Evolutionary conservation across 345 rosid genomes (phyloP), one percentile per base, ranked within the genome.

Genomic region (Populus euphratica): DNA sequence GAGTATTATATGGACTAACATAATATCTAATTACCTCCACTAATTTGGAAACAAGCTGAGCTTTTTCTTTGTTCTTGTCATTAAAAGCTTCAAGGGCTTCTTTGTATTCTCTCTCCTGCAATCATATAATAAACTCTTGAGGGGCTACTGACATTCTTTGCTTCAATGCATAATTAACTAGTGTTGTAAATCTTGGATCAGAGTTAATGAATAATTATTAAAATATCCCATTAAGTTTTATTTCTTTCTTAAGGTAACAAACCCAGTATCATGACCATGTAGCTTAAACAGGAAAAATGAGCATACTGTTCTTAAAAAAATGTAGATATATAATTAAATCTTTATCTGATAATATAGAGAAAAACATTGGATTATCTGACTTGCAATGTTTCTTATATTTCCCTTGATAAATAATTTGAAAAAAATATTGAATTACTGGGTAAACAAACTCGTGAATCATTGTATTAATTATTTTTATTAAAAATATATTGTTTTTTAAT

Each of bases 71-170:
- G 69, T 84, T 93, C 89, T 92, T 95, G 71, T 92, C 97, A 72
- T 93, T 93, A 73, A 90, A 93, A 80, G 92, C 89, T 84, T 93
- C 98, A 62, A 96, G 83, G 13, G 87, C 94, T 84, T 96, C 97
- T 84, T 81, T 96, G 83, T 91, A 96, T 76, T 96, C 99, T 76
- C 83, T 93, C 84, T 96, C 99, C 98, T 96, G 83, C 65, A n/a
- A 74, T 62, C 59, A 47, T 18, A 35, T 50, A 73, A 59, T 50
- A 73, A 59, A 67, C 2, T 69, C 10, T 49, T 77, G 73, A 73
- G 54, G 23, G 23, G 29, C 44, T 2, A 1, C 62, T 56, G 25
- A 56, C 23, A 56, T 56, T 11, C 11, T 12, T 23, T 23, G 64
- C 64, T 59, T 11, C 64, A 10, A 47, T 10, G 29, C 29, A 23